Base-by-base conservation (phyloP, 2,329 filamentous ascomycete genomes). In the Paecilomyces formosus region DNA sequence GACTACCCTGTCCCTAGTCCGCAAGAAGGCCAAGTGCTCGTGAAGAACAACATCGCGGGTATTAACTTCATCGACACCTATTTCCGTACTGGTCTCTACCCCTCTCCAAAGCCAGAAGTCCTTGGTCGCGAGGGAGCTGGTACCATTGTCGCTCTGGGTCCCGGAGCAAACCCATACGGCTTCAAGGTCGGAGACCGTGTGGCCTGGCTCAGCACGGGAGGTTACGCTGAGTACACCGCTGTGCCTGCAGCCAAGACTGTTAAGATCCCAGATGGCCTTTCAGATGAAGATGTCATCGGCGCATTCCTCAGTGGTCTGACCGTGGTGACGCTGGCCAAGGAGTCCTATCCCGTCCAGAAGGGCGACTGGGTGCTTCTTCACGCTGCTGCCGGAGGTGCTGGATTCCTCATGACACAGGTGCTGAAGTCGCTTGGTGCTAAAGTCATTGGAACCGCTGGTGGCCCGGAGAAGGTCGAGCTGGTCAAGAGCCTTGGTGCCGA, bases 51-150 rank as follows among this genome's bases (percentile, higher is more conserved):
- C 63, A 89, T 84, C 70, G 81, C 88, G 54, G 92, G 92, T 60
- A 79, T 96, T 61, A 96, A 96, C 76, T 96, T 84, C 76, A 95
- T 96, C 68, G 92, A 96, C 75, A 96, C 84, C 45, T 96, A 96
- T 77, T 95, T 92, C 82, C 90, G 92, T 71, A 85, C 83, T 12
- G 92, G 92, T 11, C 83, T 96, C 55, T 96, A 96, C 79, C 78
- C 86, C 1, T 81, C 88, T 0, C 71, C 77, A 1, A 85, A 89
- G 66, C 92, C 92, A 3, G 82, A 89, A 66, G 86, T 87, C 55
- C 86, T 93, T 21, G 92, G 92, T 61, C 87, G 88, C 66, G 92
- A 97, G 78, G 89, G 82, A 60, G 82, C 85, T 59, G 92, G 92
- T 61, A 85, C 82, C 49, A 77, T 96, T 62, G 85, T 86, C 49